Base-by-base conservation (phyloP, 116 monocot genomes). In the Trichopus zeylanicus region DNA sequence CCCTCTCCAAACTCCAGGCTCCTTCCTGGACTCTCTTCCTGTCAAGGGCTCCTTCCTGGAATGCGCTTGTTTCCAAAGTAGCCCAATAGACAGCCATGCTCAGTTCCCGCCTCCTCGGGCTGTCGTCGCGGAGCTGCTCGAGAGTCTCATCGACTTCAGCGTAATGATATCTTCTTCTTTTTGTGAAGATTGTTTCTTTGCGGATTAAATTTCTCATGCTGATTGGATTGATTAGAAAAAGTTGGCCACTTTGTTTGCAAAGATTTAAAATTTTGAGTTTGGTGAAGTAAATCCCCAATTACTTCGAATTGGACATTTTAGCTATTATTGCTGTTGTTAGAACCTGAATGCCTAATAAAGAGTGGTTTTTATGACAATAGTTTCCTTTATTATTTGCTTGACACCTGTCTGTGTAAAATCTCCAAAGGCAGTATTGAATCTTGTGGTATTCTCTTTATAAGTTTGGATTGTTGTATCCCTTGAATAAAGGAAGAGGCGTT, bases 81-180 rank as follows among this genome's bases (percentile, higher is more conserved):
- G 0, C 42, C 12, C 16, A 16, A 13, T 10, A 15, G n/a, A 3
- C 42, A 55, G 33, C 25, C 57, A 49, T 67, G 57, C 58, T 67
- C 10, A 57, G 42, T 29, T 48, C 57, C 48, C 57, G 22, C 1
- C 26, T 26, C 31, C 31, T 58, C 7, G 47, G 56, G 48, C 3
- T 58, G 31, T 33, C 46, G 1, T 49, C 42, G 12, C 46, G 29
- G 26, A 38, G 48, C 49, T 42, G 13, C 42, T 42, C 42, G 18
- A 42, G 12, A 42, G 49, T 9, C 22, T 49, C 49, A 21, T 49
- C 49, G 6, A 21, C 8, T 24, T 49, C 49, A 20, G 19, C 21
- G 49, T 49, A 49, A 42, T 42, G 42, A 18, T 13, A 1, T 42
- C 4, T 42, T 42, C 42, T 42, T n/a, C 42, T 42, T 15, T 42